phyloP scores from a whole-genome alignment of 495 filamentous ascomycete species.

The Penicillium paxilli region DNA sequence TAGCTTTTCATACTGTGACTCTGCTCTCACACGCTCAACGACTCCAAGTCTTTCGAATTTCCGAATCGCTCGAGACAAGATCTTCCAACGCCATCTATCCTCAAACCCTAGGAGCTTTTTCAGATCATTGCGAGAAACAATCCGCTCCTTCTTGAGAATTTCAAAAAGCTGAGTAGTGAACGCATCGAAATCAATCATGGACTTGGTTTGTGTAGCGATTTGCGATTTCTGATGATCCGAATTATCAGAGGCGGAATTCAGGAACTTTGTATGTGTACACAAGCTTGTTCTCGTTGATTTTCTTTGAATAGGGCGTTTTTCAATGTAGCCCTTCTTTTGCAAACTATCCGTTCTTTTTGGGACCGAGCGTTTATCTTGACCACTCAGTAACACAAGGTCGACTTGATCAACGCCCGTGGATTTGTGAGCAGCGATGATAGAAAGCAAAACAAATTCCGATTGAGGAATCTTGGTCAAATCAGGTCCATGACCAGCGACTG shows the following conservation, averaged over 20 bases:
- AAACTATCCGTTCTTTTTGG: conserved; percentile 77
- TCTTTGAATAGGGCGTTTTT: conserved; percentile 69
- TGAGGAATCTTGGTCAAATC: conserved; percentile 67
- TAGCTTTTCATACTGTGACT: conserved; percentile 43
- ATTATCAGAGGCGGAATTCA: conserved; percentile 19
- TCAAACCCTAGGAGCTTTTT: conserved; percentile 60
- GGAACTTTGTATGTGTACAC: conserved; percentile 63
- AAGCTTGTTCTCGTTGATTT: conserved; percentile 66
- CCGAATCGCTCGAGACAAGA: conserved; percentile 65
- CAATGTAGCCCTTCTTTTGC: conserved; percentile 77
- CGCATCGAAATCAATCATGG: conserved; percentile 42
- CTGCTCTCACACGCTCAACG: conserved; percentile 66
- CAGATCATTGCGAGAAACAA: conserved; percentile 60
- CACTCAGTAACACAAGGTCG: conserved; percentile 70
- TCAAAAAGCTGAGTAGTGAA: conserved; percentile 47
- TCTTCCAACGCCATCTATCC: conserved; percentile 63
- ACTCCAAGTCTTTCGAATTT: conserved; percentile 70
- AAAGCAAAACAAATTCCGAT: conserved; percentile 72
- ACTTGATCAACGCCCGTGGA: conserved; percentile 75
- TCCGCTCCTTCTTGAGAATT: conserved; percentile 43
- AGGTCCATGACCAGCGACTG: conserved; percentile 75
- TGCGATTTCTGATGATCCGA: conserved; percentile 2
- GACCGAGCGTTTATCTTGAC: conserved; percentile 87
- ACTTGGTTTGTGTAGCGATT: conserved; percentile 1
- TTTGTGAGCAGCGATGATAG: conserved; percentile 74